Evolutionary conservation across 805 yeast species (phyloP).

Genomic region (Limtongia smithiae): DNA sequence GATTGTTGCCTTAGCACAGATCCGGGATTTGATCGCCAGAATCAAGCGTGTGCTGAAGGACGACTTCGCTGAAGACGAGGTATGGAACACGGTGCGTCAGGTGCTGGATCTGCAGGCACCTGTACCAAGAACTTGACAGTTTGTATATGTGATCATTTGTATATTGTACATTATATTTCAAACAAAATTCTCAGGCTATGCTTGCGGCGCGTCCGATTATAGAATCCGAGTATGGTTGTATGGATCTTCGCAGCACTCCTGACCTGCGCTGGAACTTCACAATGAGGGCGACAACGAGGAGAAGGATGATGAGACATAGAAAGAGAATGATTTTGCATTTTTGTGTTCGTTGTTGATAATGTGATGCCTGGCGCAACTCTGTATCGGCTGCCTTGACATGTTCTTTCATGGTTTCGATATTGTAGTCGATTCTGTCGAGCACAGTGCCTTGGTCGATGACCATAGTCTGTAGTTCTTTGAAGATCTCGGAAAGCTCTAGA

Average conservation of each 20-base stretch:
- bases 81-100: too few species aligned
- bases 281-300: conserved; percentile 64
- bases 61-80: too few species aligned
- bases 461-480: conserved; percentile 86
- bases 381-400: conserved; percentile 73
- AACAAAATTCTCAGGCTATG: too few species aligned
- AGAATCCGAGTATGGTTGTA: neutral
- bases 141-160: too few species aligned
- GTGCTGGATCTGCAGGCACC: too few species aligned
- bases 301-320: conserved; percentile 64
- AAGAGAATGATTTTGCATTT: conserved; percentile 85
- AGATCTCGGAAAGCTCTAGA: conserved; percentile 85
- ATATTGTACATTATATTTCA: too few species aligned
- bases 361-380: conserved; percentile 53
- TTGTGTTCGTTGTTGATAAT: conserved; percentile 81
- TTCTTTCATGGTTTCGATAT: conserved; percentile 72
- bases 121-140: too few species aligned
- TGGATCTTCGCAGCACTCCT: neutral
- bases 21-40: too few species aligned
- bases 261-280: conserved; percentile 42
- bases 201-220: neutral
- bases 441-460: conserved; percentile 95
- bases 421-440: conserved; percentile 90
- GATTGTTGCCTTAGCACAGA: too few species aligned
- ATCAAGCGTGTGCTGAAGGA: too few species aligned